Percentiles rank a stretch among this genome's conserved stretches.
These are phyloP conservation scores for Cardamine chenopodiifolia DNA, from an alignment of 345 rosid species.

Conservation along the genomic window DNA sequence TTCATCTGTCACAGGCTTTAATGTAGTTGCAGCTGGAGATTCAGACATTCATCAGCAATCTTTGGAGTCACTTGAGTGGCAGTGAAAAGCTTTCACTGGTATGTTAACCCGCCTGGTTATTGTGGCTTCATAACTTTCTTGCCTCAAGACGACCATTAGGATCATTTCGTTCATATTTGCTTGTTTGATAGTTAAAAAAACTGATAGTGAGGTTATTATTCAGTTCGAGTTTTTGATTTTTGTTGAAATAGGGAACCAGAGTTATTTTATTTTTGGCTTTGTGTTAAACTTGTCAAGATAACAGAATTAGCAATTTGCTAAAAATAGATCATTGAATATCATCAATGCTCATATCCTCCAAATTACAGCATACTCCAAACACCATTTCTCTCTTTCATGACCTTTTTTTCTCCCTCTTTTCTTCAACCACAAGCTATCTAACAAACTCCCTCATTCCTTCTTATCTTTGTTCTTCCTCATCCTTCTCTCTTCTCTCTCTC, in stretches of 20 bases:
- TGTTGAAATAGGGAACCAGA: conserved; percentile 40
- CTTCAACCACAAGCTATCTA: conserved; percentile 43
- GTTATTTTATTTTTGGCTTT: conserved; percentile 33
- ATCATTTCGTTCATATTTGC: conserved; percentile 8
- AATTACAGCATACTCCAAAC: conserved; percentile 34
- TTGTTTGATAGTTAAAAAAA: conserved; percentile 18
- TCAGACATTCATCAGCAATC: conserved; percentile 52
- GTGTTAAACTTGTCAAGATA: conserved; percentile 29
- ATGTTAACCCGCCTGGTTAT: background rate
- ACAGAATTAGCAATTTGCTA: conserved; percentile 39
- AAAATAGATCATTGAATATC: conserved; percentile 34
- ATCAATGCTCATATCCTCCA: conserved; percentile 35
- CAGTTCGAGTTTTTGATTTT: background rate
- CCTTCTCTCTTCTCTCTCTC: conserved; percentile 46
- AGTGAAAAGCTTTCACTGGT: conserved; percentile 37
- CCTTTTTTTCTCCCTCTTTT: conserved; percentile 44
- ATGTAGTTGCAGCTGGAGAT: conserved; percentile 89
- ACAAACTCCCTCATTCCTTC: conserved; percentile 40
- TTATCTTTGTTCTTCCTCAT: conserved; percentile 33
- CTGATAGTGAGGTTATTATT: conserved; percentile 25
- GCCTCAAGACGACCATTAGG: conserved; percentile 2
- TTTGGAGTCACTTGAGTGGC: conserved; percentile 46
- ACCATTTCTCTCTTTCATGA: conserved; percentile 40
- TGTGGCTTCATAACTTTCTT: conserved; percentile 24
- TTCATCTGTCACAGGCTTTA: conserved; percentile 59